phyloP scores from a whole-genome alignment of 2,329 filamentous ascomycete species.

The Fusarium camptoceras region DNA sequence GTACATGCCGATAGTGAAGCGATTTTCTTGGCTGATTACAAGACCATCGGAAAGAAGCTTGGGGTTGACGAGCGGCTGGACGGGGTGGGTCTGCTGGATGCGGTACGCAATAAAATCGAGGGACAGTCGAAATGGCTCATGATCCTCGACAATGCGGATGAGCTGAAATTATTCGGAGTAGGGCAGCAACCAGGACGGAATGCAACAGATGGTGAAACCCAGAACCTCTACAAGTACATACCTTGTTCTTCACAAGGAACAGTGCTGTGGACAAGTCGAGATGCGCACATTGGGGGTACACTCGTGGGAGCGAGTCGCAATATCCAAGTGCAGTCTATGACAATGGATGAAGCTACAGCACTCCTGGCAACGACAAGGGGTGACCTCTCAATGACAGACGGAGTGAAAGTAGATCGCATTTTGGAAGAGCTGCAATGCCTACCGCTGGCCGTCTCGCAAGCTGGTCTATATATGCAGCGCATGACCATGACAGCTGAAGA shows the following conservation, averaged over 20 bases:
- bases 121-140: slow-evolving; percentile 5
- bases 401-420: rapidly evolving
- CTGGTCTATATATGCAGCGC: neutral
- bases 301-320: neutral
- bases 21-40: slow-evolving; percentile 48
- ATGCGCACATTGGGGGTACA: neutral
- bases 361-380: rapidly evolving
- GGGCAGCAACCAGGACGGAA: neutral
- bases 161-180: slow-evolving; percentile 1
- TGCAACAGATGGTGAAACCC: neutral
- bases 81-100: slow-evolving; percentile 31
- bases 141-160: slow-evolving; percentile 23
- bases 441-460: neutral
- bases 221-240: neutral
- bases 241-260: neutral
- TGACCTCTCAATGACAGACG: neutral
- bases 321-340: neutral
- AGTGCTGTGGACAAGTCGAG: neutral
- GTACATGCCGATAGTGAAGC: slow-evolving; percentile 49
- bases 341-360: neutral
- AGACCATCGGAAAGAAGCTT: slow-evolving; percentile 45
- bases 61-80: slow-evolving; percentile 38
- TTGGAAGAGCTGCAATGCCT: neutral
- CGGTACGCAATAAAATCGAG: slow-evolving; percentile 9
- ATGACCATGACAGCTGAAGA: neutral